Conservation (phyloP, 106 monocot species). For the Dendrobium officinale region DNA sequence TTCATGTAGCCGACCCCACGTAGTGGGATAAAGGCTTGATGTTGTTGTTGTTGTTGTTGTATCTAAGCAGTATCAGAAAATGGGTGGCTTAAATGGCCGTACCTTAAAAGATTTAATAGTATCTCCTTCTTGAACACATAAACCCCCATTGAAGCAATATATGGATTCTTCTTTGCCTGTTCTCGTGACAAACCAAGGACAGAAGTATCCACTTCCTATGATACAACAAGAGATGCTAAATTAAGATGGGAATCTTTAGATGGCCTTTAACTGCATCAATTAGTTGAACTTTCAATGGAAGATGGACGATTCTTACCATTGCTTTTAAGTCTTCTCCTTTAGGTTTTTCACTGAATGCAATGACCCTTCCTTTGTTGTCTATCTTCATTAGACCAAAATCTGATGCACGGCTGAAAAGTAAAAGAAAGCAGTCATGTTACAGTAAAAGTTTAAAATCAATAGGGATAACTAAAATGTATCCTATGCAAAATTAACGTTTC, state of each 20-base stretch:
- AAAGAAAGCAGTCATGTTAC: not conserved
- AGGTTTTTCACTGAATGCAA: constrained; percentile 86
- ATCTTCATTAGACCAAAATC: constrained; percentile 91
- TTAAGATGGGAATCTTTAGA: not conserved
- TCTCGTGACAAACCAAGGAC: constrained; percentile 71
- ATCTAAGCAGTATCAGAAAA: not conserved
- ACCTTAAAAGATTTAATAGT: constrained; percentile 90
- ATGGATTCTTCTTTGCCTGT: constrained; percentile 78
- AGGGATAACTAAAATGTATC: not conserved
- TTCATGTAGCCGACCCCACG: too few relatives aligned
- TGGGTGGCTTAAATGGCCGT: constrained; percentile 6
- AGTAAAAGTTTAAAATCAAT: not conserved
- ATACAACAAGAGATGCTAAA: constrained; percentile 9
- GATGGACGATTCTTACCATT: constrained; percentile 42
- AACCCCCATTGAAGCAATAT: constrained; percentile 96
- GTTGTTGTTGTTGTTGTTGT: too few relatives aligned
- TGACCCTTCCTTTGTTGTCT: constrained; percentile 65
- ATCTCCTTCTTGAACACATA: constrained; percentile 94
- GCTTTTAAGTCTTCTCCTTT: constrained; percentile 67
- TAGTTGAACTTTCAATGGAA: not conserved
- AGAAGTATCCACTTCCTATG: constrained; percentile 79
- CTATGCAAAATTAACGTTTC: too few relatives aligned
- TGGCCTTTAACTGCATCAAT: not conserved
- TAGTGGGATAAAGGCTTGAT: too few relatives aligned
- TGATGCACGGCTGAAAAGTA: constrained; percentile 59